These are phyloP conservation scores for Aspergillus sp. DNA, from an alignment of 2,329 filamentous ascomycete species.

Conservation along the genomic window DNA sequence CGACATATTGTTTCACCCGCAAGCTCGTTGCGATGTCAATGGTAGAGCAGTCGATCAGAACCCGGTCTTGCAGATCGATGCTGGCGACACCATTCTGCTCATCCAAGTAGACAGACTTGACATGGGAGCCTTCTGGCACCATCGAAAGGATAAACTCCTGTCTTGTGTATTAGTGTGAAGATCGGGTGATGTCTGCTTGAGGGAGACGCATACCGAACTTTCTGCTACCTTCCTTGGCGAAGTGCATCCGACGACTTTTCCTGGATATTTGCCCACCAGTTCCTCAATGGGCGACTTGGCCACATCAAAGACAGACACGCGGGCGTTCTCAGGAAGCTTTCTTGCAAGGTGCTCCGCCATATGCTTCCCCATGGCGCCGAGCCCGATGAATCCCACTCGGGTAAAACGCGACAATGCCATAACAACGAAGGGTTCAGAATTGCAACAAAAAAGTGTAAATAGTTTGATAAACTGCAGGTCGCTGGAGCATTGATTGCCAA, in stretches of 20 bases:
- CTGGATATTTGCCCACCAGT: background rate
- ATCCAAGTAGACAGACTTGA: conserved; percentile 48
- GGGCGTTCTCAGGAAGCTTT: conserved; percentile 34
- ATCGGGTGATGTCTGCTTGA: too few relatives aligned
- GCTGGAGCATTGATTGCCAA: too few relatives aligned
- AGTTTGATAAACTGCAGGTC: too few relatives aligned
- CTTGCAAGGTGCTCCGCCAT: conserved; percentile 49
- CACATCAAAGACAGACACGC: background rate
- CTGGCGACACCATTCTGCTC: conserved; percentile 39
- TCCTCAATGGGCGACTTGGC: background rate
- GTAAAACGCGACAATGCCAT: too few relatives aligned
- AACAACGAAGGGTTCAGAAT: too few relatives aligned
- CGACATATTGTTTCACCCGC: conserved; percentile 38
- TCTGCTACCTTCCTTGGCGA: background rate
- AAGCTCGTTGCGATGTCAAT: conserved; percentile 52
- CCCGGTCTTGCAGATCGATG: conserved; percentile 38
- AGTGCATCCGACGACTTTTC: background rate
- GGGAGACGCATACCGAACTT: background rate
- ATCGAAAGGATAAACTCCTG: conserved; percentile 50
- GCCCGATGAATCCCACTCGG: conserved; percentile 51
- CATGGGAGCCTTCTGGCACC: conserved; percentile 51
- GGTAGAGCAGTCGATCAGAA: conserved; percentile 53
- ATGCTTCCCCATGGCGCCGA: conserved; percentile 51
- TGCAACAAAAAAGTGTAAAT: too few relatives aligned
- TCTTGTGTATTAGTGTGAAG: too few relatives aligned